Conservation (phyloP, 176 grass and related monocot species). For the Oryza rufipogon region DNA sequence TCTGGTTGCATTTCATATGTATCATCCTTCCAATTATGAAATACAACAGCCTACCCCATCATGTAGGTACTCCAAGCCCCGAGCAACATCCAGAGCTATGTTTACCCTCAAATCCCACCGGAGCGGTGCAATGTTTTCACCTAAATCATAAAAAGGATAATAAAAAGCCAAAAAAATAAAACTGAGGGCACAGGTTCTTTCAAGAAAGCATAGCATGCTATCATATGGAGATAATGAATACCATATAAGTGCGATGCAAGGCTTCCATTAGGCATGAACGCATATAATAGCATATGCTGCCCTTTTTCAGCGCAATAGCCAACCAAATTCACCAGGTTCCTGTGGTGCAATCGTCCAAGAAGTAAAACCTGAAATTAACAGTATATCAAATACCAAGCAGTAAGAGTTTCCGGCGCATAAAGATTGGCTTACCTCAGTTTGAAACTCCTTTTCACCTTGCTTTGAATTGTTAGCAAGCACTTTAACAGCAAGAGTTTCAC, state of each 20-base stretch:
- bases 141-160: conserved; percentile 47
- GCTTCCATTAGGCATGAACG: conserved; percentile 94
- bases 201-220: not conserved
- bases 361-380: conserved; percentile 76
- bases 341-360: conserved; percentile 92
- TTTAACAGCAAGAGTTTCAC: conserved; percentile 93
- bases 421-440: conserved; percentile 74
- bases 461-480: conserved; percentile 86
- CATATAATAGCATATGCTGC: conserved; percentile 92
- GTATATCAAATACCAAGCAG: conserved; percentile 31
- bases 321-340: conserved; percentile 98
- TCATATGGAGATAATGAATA: conserved; percentile 52
- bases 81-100: conserved; percentile 96
- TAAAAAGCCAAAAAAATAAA: conserved; percentile 1
- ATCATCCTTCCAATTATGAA: conserved; percentile 24
- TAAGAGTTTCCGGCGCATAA: conserved; percentile 10
- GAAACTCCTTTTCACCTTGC: conserved; percentile 96
- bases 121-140: conserved; percentile 63
- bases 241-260: conserved; percentile 93
- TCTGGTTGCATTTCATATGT: conserved; percentile 2
- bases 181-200: not conserved
- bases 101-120: conserved; percentile 81
- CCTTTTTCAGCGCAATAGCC: conserved; percentile 96
- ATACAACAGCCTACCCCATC: conserved; percentile 72
- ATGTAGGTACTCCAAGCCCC: conserved; percentile 94